Evolutionary conservation across 225 moss, liverwort and hornwort genomes (phyloP), one percentile per base, ranked within the genome.

Genomic region (Ulota crispa): DNA sequence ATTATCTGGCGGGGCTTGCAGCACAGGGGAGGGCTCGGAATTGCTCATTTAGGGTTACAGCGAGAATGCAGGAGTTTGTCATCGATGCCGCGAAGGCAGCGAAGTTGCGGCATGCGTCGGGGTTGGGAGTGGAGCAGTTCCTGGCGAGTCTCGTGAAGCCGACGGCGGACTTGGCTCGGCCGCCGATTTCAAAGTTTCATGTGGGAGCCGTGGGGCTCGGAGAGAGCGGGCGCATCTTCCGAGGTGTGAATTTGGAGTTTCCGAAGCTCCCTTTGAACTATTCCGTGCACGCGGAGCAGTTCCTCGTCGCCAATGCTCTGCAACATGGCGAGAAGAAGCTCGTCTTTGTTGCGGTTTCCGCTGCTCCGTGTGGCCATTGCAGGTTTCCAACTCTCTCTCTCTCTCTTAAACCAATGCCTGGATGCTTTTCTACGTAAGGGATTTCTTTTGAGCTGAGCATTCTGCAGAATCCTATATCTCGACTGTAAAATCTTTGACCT

Each of bases 291-390:
- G 98, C 98, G 36, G 98, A 99, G 85, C 98, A 99, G 75, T 99
- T 95, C 34, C 81, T 99, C 63, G 94, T 99, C 67, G 95, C 98
- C 54, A 95, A 95, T 89, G 98, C 98, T 23, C 90, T 94, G 82
- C 94, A 90, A 55, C 89, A 94, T 68, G 98, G 95, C 30, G 98
- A 98, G 89, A 88, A 86, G 74, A 84, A 84, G 57, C 91, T 98
- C 61, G 85, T 89, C 64, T 99, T 99, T 63, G 79, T 99, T 66
- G 98, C 95, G 16, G 98, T 99, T 53, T 99, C 98, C 55, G 94
- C 95, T 16, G 89, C 98, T 28, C 98, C 98, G 0, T 99, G 98
- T 68, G 98, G 98, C 8, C 98, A 99, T 89, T 99, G 98, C 88
- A 90, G 90, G 90, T 90, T 60, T 13, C 21, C 59, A 43, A 42